Evolutionary conservation across 331 rosid species (phyloP), one percentile per base, ranked within the genome.

Genomic region (Malus hybrid): DNA sequence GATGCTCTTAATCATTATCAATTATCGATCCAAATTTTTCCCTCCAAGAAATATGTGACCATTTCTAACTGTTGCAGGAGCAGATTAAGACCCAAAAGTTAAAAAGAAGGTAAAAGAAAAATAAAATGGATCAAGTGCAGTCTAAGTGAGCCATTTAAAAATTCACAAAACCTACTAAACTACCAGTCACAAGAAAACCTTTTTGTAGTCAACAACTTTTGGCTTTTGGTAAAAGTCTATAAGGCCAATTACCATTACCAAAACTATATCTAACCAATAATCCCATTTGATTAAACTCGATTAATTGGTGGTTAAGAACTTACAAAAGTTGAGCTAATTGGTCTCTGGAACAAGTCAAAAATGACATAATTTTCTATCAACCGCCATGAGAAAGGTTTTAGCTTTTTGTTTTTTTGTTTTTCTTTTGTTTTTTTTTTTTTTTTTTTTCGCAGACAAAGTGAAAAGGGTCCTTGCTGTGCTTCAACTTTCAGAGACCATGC

Each of bases 401-500:
- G 54, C 69, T 78, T 39, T 39, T 39, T 8, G 4, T 32, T 32
- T 32, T 32, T 32, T 32, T 32, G 4, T 33, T 33, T 33, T 33
- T 6, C 6, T 22, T 22, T 22, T 22, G 22, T 22, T 22, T 22
- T 22, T 22, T 36, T 36, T 7, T 6, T 34, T 36, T 36, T 36
- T 39, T 39, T 80, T 78, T 77, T 5, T 69, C 73, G 71, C 73
- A 75, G 75, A 76, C 85, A 83, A 76, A 79, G 64, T 55, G 48
- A 61, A 73, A 62, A 52, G 73, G 74, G 13, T 64, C 66, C 50
- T 65, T 65, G 65, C 42, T 55, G 71, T 61, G 80, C 80, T 75
- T 74, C 82, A 76, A 33, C 85, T 84, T 87, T 85, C 70, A 44
- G 71, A 65, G 86, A 88, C 88, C 87, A 79, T 31, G 68, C 68